Evolutionary conservation across 352 stramenopile species (phyloP).

Genomic region (Pythium brachiatum): DNA sequence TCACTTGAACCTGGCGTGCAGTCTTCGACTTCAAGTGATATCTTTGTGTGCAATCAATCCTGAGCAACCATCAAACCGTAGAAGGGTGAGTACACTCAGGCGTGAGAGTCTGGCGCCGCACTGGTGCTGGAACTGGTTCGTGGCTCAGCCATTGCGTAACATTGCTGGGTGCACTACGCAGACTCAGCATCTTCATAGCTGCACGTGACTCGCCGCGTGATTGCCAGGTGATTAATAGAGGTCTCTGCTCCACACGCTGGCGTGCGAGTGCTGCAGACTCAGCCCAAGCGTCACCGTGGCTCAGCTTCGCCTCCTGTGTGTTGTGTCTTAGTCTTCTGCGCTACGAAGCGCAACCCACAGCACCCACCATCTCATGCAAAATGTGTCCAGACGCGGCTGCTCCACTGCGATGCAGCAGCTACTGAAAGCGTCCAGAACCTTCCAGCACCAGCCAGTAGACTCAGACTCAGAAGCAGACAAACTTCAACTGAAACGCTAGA

Average conservation of each 20-base stretch:
- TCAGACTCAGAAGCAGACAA: constrained; percentile 3
- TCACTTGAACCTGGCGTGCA: no score
- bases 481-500: not conserved
- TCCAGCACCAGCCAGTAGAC: constrained; percentile 1
- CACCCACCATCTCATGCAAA: not conserved
- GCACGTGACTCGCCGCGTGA: no score
- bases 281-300: not conserved
- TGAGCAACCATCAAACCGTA: no score
- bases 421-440: constrained; percentile 15
- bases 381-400: not conserved
- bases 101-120: no score
- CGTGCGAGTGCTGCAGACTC: not conserved
- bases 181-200: not conserved
- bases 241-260: not conserved
- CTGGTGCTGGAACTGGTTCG: no score
- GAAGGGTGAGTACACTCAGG: no score
- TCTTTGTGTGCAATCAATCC: no score
- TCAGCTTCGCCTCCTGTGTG: no score
- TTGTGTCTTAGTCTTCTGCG: not conserved
- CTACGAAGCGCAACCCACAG: not conserved
- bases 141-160: not conserved
- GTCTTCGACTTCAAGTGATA: no score
- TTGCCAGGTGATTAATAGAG: not conserved
- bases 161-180: not conserved
- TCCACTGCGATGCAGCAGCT: not conserved